phyloP scores from a whole-genome alignment of 805 yeast species.

The Sporopachydermia lactativora region DNA sequence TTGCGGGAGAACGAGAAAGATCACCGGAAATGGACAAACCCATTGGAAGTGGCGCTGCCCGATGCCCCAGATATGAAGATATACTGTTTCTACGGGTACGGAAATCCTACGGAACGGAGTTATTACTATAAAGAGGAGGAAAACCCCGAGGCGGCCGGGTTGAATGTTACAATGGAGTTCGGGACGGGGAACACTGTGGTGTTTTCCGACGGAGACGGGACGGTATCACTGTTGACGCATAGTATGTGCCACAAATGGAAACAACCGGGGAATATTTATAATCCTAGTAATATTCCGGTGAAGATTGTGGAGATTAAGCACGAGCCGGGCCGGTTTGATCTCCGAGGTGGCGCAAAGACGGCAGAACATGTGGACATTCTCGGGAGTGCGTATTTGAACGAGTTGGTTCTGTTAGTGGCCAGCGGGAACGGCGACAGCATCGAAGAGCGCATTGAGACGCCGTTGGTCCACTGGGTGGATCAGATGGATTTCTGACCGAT shows the following conservation, averaged over 20 bases:
- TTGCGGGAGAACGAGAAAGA: constrained; percentile 50
- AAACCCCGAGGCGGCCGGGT: constrained; percentile 32
- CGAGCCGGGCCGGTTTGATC: constrained; percentile 87
- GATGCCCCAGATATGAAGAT: constrained; percentile 86
- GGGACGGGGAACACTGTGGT: constrained; percentile 49
- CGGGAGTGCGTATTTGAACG: constrained; percentile 88
- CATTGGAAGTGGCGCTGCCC: constrained; percentile 83
- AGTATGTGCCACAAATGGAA: constrained; percentile 89
- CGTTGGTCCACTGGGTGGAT: constrained; percentile 47
- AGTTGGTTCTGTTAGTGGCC: constrained; percentile 67
- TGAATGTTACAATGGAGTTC: constrained; percentile 62
- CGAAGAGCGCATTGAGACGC: constrained; percentile 41
- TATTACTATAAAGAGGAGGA: constrained; percentile 68
- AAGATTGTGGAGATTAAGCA: constrained; percentile 83
- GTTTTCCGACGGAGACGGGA: constrained; percentile 92
- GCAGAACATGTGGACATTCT: constrained; percentile 97
- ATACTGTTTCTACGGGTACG: constrained; percentile 90
- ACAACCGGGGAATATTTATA: constrained; percentile 44
- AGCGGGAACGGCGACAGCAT: constrained; percentile 66
- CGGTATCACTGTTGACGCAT: constrained; percentile 78
- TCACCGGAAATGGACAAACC: constrained; percentile 84
- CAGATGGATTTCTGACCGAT: constrained; percentile 30
- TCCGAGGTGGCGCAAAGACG: constrained; percentile 93
- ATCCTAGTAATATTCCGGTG: constrained; percentile 65
- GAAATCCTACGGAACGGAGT: constrained; percentile 91